phyloP scores from a whole-genome alignment of 371 early-diverging fungal genomes.

The Parasitella parasitica region DNA sequence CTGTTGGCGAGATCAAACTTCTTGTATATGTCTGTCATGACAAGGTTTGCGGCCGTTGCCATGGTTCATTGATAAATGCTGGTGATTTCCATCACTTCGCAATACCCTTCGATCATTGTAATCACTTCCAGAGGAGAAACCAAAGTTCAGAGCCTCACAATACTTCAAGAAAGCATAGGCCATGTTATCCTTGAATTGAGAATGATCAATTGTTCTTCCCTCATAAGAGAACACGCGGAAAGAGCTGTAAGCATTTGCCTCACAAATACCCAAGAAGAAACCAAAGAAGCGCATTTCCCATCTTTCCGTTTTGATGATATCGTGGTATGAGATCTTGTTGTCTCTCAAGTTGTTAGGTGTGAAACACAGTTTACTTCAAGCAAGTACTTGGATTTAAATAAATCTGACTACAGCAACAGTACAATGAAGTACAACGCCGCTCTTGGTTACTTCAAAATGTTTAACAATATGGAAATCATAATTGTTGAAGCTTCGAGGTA shows the following conservation, averaged over 20 bases:
- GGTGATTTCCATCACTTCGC: too few species aligned
- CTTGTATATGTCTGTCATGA: too few species aligned
- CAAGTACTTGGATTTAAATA: background rate
- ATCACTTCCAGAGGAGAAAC: too few species aligned
- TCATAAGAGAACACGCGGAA: background rate
- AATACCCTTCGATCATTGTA: too few species aligned
- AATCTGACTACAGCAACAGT: slow-evolving; percentile 7
- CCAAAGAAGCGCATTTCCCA: slow-evolving; percentile 4
- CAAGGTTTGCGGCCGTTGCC: too few species aligned
- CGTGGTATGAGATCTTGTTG: background rate
- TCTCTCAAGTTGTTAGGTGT: background rate
- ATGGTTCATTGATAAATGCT: too few species aligned
- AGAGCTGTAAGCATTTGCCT: background rate
- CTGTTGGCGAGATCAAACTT: too few species aligned
- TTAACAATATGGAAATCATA: slow-evolving; percentile 16
- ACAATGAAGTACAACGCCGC: slow-evolving; percentile 7
- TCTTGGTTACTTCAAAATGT: slow-evolving; percentile 5
- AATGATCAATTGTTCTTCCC: background rate
- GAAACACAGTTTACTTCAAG: slow-evolving; percentile 12
- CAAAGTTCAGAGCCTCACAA: background rate
- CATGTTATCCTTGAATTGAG: background rate
- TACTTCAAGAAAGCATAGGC: background rate
- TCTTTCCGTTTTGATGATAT: background rate
- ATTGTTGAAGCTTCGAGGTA: slow-evolving; percentile 16
- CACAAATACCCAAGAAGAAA: background rate